These are phyloP conservation scores for Podaxis mareebaensis DNA, from an alignment of 768 basidiomycete species.

Conservation along the genomic window DNA sequence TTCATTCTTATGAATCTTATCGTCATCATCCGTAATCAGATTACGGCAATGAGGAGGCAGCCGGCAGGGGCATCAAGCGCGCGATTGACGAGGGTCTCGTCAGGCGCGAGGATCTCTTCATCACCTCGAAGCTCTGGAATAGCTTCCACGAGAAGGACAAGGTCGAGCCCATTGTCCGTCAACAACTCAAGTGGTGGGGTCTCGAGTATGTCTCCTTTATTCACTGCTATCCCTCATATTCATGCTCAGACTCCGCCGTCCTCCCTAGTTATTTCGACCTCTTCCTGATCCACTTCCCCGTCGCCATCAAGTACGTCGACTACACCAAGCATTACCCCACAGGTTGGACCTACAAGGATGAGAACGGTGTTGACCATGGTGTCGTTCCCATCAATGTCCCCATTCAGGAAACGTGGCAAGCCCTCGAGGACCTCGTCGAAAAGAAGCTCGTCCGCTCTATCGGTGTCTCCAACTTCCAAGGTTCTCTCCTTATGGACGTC, in stretches of 20 bases:
- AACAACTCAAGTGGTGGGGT: slow-evolving; percentile 79
- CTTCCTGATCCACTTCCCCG: slow-evolving; percentile 84
- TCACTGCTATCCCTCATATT: not conserved
- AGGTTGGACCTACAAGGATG: slow-evolving; percentile 75
- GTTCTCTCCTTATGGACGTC: slow-evolving; percentile 71
- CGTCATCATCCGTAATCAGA: slow-evolving; percentile 37
- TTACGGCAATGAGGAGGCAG: slow-evolving; percentile 89
- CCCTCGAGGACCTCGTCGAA: slow-evolving; percentile 79
- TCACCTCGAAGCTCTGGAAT: slow-evolving; percentile 93
- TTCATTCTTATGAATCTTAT: slow-evolving; percentile 8
- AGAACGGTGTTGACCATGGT: slow-evolving; percentile 33
- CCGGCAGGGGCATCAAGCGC: slow-evolving; percentile 73
- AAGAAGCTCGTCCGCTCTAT: slow-evolving; percentile 74
- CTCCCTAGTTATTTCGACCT: slow-evolving; percentile 64
- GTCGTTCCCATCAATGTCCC: slow-evolving; percentile 65
- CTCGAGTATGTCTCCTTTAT: slow-evolving; percentile 45
- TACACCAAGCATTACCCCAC: slow-evolving; percentile 76
- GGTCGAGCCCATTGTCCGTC: slow-evolving; percentile 41
- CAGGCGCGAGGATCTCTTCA: slow-evolving; percentile 85
- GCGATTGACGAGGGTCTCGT: slow-evolving; percentile 83
- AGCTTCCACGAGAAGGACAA: slow-evolving; percentile 82
- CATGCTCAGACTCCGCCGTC: not conserved
- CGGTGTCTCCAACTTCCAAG: slow-evolving; percentile 76
- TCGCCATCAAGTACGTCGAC: slow-evolving; percentile 80
- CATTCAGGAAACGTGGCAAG: slow-evolving; percentile 81